A percentile compares a stretch with the other conserved stretches of the same genome.
Evolutionary conservation across 495 filamentous ascomycete species (phyloP).

Genomic region (Aspergillus nidulans): DNA sequence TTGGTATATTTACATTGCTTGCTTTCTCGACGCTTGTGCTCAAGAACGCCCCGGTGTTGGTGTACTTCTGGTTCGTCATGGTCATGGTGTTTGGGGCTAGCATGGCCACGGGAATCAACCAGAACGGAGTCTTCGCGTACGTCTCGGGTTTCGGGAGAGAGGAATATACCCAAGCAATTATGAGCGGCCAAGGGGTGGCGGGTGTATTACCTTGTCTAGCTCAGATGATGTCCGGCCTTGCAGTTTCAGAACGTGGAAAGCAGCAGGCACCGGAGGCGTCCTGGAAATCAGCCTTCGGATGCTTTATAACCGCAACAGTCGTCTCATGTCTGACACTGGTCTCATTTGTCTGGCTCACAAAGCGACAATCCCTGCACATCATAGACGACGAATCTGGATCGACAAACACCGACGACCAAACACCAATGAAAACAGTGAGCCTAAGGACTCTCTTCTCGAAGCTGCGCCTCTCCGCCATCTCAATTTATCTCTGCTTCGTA

Average conservation of each 20-base stretch:
- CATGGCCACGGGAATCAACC: conserved; percentile 75
- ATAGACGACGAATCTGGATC: neutral
- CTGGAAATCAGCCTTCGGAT: conserved; percentile 74
- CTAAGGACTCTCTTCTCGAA: conserved; percentile 66
- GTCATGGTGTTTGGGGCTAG: conserved; percentile 75
- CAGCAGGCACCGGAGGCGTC: conserved; percentile 27
- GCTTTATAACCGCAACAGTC: conserved; percentile 82
- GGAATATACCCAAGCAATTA: conserved; percentile 92
- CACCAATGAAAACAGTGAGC: conserved; percentile 49
- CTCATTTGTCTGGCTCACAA: conserved; percentile 58
- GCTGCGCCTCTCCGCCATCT: conserved; percentile 62
- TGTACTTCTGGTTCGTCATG: conserved; percentile 80
- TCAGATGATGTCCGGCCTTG: conserved; percentile 75
- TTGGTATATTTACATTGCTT: conserved; percentile 65
- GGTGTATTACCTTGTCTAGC: conserved; percentile 87
- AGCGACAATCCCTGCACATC: conserved; percentile 26
- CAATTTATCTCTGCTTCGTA: conserved; percentile 73
- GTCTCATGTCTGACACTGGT: conserved; percentile 54
- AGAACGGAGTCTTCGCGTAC: conserved; percentile 94
- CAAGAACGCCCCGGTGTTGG: conserved; percentile 50
- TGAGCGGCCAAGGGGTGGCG: conserved; percentile 90
- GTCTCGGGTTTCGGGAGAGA: conserved; percentile 76
- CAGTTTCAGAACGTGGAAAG: conserved; percentile 42
- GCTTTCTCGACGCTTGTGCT: conserved; percentile 72
- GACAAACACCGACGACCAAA: neutral